phyloP scores from a whole-genome alignment of 768 basidiomycete species.

The Lyophyllum decastes region DNA sequence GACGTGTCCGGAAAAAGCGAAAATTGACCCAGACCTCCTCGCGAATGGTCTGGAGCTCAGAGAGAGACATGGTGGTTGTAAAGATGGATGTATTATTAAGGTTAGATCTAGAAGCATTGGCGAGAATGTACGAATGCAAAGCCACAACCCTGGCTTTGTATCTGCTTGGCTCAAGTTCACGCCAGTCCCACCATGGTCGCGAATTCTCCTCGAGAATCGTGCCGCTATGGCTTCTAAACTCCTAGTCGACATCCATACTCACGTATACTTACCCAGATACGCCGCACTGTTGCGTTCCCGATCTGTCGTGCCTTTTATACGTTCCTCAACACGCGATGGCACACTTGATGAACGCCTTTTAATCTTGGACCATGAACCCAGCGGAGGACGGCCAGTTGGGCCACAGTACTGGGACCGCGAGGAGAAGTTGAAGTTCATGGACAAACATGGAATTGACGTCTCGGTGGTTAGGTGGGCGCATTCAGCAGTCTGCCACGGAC shows the following conservation, averaged over 20 bases:
- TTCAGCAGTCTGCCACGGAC: too few species aligned
- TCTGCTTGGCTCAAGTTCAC: slow-evolving; percentile 15
- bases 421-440: slow-evolving; percentile 86
- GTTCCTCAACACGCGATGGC: slow-evolving; percentile 46
- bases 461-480: slow-evolving; percentile 69
- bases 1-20: neutral
- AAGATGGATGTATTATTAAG: neutral
- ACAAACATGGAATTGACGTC: slow-evolving; percentile 75
- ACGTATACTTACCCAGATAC: slow-evolving; percentile 83
- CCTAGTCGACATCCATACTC: slow-evolving; percentile 83
- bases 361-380: slow-evolving; percentile 80
- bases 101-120: neutral
- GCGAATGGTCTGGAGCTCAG: slow-evolving; percentile 21
- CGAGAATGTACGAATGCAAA: neutral
- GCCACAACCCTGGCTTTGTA: slow-evolving; percentile 20
- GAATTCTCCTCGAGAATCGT: neutral
- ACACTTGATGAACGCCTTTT: slow-evolving; percentile 66
- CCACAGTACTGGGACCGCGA: slow-evolving; percentile 79
- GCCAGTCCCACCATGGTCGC: neutral
- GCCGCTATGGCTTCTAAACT: slow-evolving; percentile 31
- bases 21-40: slow-evolving; percentile 25
- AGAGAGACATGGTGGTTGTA: slow-evolving; percentile 10
- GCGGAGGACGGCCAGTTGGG: slow-evolving; percentile 78
- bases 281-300: slow-evolving; percentile 68
- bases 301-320: slow-evolving; percentile 65